phyloP scores from a whole-genome alignment of 2,329 filamentous ascomycete genomes.

The Claviceps spartinae region DNA sequence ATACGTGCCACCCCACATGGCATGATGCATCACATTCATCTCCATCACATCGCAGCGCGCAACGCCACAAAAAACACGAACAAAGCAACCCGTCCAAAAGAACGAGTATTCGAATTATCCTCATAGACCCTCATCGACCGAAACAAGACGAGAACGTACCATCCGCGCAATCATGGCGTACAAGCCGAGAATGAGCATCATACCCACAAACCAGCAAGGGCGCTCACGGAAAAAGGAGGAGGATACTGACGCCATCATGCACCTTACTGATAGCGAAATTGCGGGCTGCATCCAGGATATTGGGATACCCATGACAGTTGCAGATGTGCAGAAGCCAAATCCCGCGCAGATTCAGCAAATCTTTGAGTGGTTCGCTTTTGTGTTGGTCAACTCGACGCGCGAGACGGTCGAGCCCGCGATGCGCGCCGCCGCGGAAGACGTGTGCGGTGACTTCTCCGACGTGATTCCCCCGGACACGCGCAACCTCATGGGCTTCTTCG shows the following conservation, averaged over 20 bases:
- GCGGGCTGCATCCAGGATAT: constrained; percentile 96
- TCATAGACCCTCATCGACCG: background rate
- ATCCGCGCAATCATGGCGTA: constrained; percentile 35
- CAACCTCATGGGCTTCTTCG: constrained; percentile 92
- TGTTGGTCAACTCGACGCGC: constrained; percentile 84
- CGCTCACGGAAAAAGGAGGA: constrained; percentile 46
- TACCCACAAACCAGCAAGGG: constrained; percentile 36
- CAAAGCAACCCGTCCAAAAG: background rate
- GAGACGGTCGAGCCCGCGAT: constrained; percentile 92
- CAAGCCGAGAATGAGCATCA: constrained; percentile 47
- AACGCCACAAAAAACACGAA: background rate
- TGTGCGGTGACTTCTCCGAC: constrained; percentile 74
- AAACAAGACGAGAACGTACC: background rate
- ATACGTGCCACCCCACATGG: background rate
- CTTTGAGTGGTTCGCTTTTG: constrained; percentile 93
- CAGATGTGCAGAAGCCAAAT: constrained; percentile 87
- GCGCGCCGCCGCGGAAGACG: constrained; percentile 77
- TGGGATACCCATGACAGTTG: constrained; percentile 73
- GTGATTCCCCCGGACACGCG: constrained; percentile 77
- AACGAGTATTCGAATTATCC: background rate
- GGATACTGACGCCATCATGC: constrained; percentile 45
- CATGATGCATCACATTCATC: background rate
- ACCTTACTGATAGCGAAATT: constrained; percentile 61
- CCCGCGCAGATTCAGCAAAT: constrained; percentile 92
- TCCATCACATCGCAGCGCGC: background rate